Evolutionary conservation across 345 rosid genomes (phyloP), one percentile per base, ranked within the genome.

Genomic region (Combretum micranthum): DNA sequence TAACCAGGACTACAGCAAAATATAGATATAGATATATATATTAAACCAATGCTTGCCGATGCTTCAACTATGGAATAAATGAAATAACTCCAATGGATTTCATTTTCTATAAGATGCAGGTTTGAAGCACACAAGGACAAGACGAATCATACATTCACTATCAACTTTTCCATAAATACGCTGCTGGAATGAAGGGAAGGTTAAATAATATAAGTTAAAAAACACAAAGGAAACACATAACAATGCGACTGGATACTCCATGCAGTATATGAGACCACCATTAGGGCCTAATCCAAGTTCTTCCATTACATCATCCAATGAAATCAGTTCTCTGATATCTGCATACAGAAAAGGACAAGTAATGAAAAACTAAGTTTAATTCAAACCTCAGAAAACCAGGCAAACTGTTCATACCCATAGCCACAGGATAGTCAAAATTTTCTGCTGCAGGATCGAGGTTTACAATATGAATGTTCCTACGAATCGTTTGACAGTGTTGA

Each of bases 391-490:
- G 26, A 22, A 52, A 37, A 11, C 42, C 15, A 15, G 25, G 12
- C 10, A 2, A 19, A 43, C 45, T 14, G 53, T 6, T 37, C 12
- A 9, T 64, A 88, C 99, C 89, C 81, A 83, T 77, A 60, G 91
- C 91, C 32, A 93, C 89, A 44, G 96, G 99, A 73, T 93, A 89
- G 54, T 89, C 82, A 56, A 89, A 89, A 63, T 72, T 76, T 61
- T 89, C 99, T 0, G 96, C 99, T 47, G 97, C 96, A 61, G 99
- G 97, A 76, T 93, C 96, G 17, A 89, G 72, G 75, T 93, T 86
- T 56, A 89, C 90, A 43, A 86, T 61, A 69, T 85, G 68, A 50
- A 88, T 77, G 10, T 93, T 73, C 58, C 88, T 77, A 44, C 85
- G 82, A 17, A 76, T 20, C 3, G 87, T 73, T 69, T 86, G 78